A percentile compares a stretch with the other conserved stretches of the same genome.
phyloP scores from a whole-genome alignment of 2,329 filamentous ascomycete species.

The Alternaria sp. region DNA sequence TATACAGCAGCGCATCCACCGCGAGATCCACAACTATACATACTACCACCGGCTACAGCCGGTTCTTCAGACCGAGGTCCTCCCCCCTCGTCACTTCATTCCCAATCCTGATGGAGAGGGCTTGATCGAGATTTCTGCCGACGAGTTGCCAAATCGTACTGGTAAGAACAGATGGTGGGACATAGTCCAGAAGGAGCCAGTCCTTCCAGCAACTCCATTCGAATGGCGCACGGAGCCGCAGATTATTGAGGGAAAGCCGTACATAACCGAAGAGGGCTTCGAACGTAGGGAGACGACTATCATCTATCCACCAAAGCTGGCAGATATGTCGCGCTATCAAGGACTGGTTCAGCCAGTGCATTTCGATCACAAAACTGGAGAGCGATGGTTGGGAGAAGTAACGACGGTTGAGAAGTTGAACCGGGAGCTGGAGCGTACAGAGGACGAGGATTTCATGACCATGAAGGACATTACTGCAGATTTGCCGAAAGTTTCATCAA shows the following conservation, averaged over 20 bases:
- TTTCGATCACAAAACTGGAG: constrained; percentile 42
- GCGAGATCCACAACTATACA: constrained; percentile 65
- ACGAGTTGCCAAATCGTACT: constrained; percentile 49
- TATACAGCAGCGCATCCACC: constrained; percentile 58
- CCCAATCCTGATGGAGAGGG: constrained; percentile 46
- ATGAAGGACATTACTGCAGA: constrained; percentile 22
- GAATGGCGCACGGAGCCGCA: constrained; percentile 43
- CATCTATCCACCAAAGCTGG: constrained; percentile 56
- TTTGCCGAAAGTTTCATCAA: constrained; percentile 19
- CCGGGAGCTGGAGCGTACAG: constrained; percentile 15
- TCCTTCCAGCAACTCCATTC: constrained; percentile 9
- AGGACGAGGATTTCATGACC: constrained; percentile 12
- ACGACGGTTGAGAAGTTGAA: constrained; percentile 33
- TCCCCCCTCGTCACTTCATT: constrained; percentile 63
- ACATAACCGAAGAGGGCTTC: constrained; percentile 52
- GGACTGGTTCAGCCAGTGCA: constrained; percentile 42
- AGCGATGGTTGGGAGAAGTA: constrained; percentile 35
- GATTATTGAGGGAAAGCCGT: constrained; percentile 52
- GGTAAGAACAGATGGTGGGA: constrained; percentile 42
- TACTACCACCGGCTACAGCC: constrained; percentile 63
- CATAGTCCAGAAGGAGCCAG: constrained; percentile 34
- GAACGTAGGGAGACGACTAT: constrained; percentile 56
- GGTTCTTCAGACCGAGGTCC: constrained; percentile 62
- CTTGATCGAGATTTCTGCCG: constrained; percentile 58
- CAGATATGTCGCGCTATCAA: constrained; percentile 41